Percentiles rank a stretch among this genome's conserved stretches.
phyloP scores from a whole-genome alignment of 2,329 filamentous ascomycete species.

The Aspergillus udagawae region DNA sequence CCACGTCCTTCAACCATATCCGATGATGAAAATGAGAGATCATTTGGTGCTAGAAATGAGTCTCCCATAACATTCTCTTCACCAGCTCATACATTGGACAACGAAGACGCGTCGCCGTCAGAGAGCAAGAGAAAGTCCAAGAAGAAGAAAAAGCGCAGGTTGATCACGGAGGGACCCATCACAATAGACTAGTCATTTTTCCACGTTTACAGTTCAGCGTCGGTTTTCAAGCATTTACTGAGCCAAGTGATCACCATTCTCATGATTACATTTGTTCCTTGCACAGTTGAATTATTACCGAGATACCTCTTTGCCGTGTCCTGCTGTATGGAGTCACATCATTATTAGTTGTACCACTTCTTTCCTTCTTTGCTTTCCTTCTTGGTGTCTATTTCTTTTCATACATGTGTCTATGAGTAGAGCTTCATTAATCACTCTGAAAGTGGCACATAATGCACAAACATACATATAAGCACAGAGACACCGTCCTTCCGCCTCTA shows the following conservation, averaged over 20 bases:
- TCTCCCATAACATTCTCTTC: slow-evolving; percentile 4
- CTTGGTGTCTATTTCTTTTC: neutral
- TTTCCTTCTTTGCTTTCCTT: neutral
- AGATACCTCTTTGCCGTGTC: neutral
- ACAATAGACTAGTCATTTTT: slow-evolving; percentile 2
- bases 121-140: slow-evolving; percentile 12
- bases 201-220: neutral
- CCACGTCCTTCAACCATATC: slow-evolving; percentile 1
- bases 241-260: neutral
- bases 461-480: neutral
- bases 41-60: neutral
- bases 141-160: slow-evolving; percentile 15
- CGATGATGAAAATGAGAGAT: slow-evolving; percentile 8
- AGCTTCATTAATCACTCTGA: neutral
- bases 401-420: neutral
- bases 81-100: neutral
- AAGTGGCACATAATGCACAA: neutral
- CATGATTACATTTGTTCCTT: neutral
- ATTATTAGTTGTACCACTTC: neutral
- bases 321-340: neutral
- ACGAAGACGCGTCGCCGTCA: neutral
- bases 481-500: neutral
- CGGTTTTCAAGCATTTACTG: neutral
- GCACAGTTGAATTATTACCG: neutral
- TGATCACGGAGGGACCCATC: slow-evolving; percentile 1